Percentiles rank a stretch among this genome's conserved stretches.
Conservation (phyloP, 306 rosid genomes). For the Dalbergia cultrata region DNA sequence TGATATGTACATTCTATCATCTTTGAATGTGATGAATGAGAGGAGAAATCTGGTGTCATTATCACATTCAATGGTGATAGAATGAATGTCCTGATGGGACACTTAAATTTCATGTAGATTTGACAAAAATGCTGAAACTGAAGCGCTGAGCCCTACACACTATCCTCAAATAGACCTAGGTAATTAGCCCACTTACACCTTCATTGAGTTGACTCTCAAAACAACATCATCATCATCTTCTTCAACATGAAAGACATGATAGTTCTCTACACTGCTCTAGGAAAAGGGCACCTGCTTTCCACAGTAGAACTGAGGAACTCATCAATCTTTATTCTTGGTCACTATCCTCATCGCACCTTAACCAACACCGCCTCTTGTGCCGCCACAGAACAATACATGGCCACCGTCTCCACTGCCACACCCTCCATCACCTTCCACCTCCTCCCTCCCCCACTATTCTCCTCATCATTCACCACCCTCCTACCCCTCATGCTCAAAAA, state of each 20-base stretch:
- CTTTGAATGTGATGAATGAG: no score
- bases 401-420: conserved; percentile 43
- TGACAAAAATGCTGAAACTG: no score
- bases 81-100: no score
- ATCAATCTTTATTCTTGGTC: conserved; percentile 51
- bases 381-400: conserved; percentile 46
- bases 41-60: no score
- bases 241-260: conserved; percentile 42
- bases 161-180: no score
- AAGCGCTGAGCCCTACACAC: no score
- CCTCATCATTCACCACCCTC: neutral
- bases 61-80: no score
- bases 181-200: no score
- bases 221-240: no score
- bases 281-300: conserved; percentile 36
- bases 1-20: no score
- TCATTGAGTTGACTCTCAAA: no score
- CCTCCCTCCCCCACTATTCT: conserved; percentile 36
- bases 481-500: neutral
- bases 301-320: conserved; percentile 48
- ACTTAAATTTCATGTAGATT: no score
- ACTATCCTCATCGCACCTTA: conserved; percentile 49
- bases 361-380: neutral
- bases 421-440: conserved; percentile 53
- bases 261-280: conserved; percentile 32